A percentile compares a stretch with the other conserved stretches of the same genome.
Conservation (phyloP, 345 rosid species). For the Anastatica hierochuntica region DNA sequence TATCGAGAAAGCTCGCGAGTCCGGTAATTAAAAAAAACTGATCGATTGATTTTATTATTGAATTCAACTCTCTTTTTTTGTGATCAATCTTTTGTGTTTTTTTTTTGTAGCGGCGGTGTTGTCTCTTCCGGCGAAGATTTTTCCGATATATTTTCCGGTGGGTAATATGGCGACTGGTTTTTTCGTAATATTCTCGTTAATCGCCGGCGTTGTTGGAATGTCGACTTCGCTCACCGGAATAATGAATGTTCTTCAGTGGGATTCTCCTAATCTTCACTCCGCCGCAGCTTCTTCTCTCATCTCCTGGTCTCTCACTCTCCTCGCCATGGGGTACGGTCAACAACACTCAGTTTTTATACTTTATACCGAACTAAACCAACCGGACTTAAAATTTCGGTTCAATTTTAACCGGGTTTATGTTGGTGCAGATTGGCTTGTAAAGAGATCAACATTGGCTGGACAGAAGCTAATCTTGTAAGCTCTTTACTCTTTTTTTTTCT, state of each 20-base stretch:
- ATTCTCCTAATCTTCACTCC: conserved; percentile 40
- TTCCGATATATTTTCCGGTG: conserved; percentile 70
- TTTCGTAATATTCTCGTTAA: conserved; percentile 56
- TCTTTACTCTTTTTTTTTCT: background rate
- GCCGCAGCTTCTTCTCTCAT: conserved; percentile 65
- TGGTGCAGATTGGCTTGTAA: conserved; percentile 74
- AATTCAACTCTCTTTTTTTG: background rate
- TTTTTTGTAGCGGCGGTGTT: conserved; percentile 54
- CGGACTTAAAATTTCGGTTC: background rate
- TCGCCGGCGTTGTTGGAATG: conserved; percentile 75
- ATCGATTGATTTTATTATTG: background rate
- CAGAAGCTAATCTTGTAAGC: conserved; percentile 61
- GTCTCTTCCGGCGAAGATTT: conserved; percentile 58
- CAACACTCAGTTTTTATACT: conserved; percentile 4
- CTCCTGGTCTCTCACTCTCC: conserved; percentile 57
- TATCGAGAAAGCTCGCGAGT: conserved; percentile 45
- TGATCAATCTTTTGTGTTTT: background rate
- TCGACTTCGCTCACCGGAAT: conserved; percentile 55
- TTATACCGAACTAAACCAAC: background rate
- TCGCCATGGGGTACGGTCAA: conserved; percentile 95
- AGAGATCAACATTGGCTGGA: conserved; percentile 73
- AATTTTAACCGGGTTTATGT: background rate
- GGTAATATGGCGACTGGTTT: conserved; percentile 86
- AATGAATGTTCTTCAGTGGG: conserved; percentile 36
- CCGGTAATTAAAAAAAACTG: conserved; percentile 30